A percentile compares a stretch with the other conserved stretches of the same genome.
These are phyloP conservation scores for Pisolithus tinctorius DNA, from an alignment of 768 basidiomycete genomes.

Conservation along the genomic window DNA sequence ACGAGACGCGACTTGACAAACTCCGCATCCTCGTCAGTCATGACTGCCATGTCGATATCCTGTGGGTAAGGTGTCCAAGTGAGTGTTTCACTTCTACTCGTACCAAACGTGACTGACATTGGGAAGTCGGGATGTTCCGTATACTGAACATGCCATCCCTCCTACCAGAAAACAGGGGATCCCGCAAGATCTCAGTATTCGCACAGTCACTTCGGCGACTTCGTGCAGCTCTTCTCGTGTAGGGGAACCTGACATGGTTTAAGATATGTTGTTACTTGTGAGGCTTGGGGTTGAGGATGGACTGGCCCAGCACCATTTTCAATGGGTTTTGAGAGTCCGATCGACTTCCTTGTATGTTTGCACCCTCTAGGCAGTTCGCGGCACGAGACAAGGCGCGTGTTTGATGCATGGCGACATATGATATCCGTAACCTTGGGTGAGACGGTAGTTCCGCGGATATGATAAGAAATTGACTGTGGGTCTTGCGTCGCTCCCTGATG, in stretches of 20 bases:
- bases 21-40: constrained; percentile 30
- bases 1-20: constrained; percentile 34
- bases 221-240: background rate
- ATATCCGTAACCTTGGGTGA: no score
- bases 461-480: no score
- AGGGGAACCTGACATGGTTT: background rate
- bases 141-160: constrained; percentile 33
- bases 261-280: background rate
- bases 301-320: background rate
- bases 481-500: no score
- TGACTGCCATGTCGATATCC: constrained; percentile 44
- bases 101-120: constrained; percentile 21
- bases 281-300: background rate
- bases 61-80: constrained; percentile 10
- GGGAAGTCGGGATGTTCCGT: constrained; percentile 32
- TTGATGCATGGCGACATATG: no score
- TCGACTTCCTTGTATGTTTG: no score
- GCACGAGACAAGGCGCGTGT: no score
- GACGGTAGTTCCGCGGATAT: no score
- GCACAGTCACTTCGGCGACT: background rate
- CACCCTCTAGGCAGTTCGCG: no score
- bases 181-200: background rate
- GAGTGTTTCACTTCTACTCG: background rate
- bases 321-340: no score
- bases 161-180: constrained; percentile 26